These are phyloP conservation scores for Venturia oleaginea DNA, from an alignment of 2,329 filamentous ascomycete species.

Conservation along the genomic window DNA sequence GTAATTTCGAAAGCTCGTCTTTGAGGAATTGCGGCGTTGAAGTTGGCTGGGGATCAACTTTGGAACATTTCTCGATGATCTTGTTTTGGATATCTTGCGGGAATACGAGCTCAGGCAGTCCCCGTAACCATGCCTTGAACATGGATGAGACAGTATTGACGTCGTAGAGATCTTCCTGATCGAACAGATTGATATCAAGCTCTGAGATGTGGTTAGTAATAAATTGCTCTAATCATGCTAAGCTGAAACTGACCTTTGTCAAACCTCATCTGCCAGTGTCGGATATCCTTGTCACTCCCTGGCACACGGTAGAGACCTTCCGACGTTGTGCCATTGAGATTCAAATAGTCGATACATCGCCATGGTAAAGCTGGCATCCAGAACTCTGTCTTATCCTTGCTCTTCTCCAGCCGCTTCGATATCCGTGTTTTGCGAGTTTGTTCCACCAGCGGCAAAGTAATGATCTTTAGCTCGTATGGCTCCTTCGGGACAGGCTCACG, in stretches of 20 bases:
- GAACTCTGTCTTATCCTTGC: slow-evolving; percentile 86
- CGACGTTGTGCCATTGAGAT: slow-evolving; percentile 88
- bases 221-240: neutral
- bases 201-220: slow-evolving; percentile 42
- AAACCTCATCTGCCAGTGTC: slow-evolving; percentile 87
- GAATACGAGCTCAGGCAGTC: slow-evolving; percentile 89
- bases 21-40: slow-evolving; percentile 77
- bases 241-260: slow-evolving; percentile 56
- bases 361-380: slow-evolving; percentile 98
- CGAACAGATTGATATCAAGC: slow-evolving; percentile 81
- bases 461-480: slow-evolving; percentile 76
- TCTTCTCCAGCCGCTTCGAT: slow-evolving; percentile 58
- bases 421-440: slow-evolving; percentile 88
- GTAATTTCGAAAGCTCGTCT: slow-evolving; percentile 86
- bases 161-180: slow-evolving; percentile 80
- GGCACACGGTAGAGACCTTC: slow-evolving; percentile 90
- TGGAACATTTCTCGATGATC: slow-evolving; percentile 63
- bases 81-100: slow-evolving; percentile 74
- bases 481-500: slow-evolving; percentile 53
- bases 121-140: slow-evolving; percentile 91
- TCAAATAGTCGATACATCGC: slow-evolving; percentile 89
- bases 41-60: slow-evolving; percentile 38
- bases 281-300: slow-evolving; percentile 81
- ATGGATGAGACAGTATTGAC: slow-evolving; percentile 95
- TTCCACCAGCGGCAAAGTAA: slow-evolving; percentile 77